Base-by-base conservation (phyloP, 2,329 filamentous ascomycete genomes). In the Aspergillus fumigatiaffinis region DNA sequence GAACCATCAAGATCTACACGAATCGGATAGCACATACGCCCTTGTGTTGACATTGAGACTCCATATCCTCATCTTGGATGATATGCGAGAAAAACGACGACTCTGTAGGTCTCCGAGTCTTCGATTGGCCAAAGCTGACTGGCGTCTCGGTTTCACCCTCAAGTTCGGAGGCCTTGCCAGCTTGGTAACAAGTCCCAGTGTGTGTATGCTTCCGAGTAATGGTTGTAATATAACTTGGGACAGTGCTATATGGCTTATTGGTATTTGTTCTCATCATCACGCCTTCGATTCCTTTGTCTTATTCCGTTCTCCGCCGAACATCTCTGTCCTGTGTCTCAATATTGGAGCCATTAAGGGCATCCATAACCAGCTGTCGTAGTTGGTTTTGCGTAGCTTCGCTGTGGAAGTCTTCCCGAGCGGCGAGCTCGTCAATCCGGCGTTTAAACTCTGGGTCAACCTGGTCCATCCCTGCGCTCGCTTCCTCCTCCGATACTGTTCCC, bases 351-450 rank as follows among this genome's bases (percentile, higher is more conserved):
- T 82, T 76, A 20, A 99, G 79, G 2, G 90, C 92, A 67, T 97
- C 91, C 63, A 88, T 84, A 5, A 99, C 86, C 59, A 99, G 77
- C 63, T 85, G 82, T 59, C 92, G 84, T 67, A 99, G 76, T 69
- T 92, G 86, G 23, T 82, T 83, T 75, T 99, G 94, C 3, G 89
- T 90, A 58, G 88, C 85, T 54, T 90, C 87, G 4, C 86, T 88
- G 66, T 93, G 81, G 67, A 97, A 96, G 69, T 97, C 92, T 25
- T 89, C 87, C 44, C 91, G 82, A 38, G 87, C 83, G 2, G 94
- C 92, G 58, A 99, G 77, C 74, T 96, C 89, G 68, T 97, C 92
- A 69, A 99, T 97, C 53, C 90, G 83, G 63, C 88, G 82, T 69
- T 88, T 86, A 64, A 99, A 91, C 64, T 92, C 92, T 1, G 90